Evolutionary conservation across 2,329 filamentous ascomycete genomes (phyloP).

Genomic region (Stagonosporopsis rhizophila): DNA sequence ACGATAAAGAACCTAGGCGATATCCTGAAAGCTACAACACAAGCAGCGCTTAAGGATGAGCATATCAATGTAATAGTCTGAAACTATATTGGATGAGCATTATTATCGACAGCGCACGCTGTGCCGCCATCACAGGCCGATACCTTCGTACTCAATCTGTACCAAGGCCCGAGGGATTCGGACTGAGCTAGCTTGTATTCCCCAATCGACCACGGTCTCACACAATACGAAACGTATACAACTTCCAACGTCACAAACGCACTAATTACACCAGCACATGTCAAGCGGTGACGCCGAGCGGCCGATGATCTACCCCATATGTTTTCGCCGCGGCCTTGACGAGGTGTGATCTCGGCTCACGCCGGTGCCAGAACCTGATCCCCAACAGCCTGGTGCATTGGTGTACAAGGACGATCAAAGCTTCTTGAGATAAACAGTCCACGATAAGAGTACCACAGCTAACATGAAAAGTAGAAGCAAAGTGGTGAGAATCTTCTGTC

Average conservation of each 20-base stretch:
- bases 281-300: neutral
- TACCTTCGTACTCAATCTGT: too few relatives aligned
- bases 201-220: neutral
- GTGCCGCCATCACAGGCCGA: neutral
- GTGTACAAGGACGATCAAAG: neutral
- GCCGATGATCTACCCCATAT: neutral
- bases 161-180: too few relatives aligned
- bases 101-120: too few relatives aligned
- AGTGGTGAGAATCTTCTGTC: too few relatives aligned
- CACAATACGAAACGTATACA: neutral
- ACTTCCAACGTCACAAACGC: neutral
- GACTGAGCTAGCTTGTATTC: too few relatives aligned
- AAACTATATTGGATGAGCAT: neutral
- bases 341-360: neutral
- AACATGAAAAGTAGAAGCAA: neutral
- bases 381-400: neutral
- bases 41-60: conserved; percentile 53
- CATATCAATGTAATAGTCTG: conserved; percentile 50
- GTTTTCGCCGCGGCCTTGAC: neutral
- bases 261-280: neutral
- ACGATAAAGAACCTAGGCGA: conserved; percentile 57
- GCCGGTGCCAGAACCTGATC: neutral
- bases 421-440: neutral
- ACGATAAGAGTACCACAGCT: neutral
- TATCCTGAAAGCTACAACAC: conserved; percentile 57